Evolutionary conservation across 495 filamentous ascomycete genomes (phyloP).

Genomic region (Immersiella caudata): DNA sequence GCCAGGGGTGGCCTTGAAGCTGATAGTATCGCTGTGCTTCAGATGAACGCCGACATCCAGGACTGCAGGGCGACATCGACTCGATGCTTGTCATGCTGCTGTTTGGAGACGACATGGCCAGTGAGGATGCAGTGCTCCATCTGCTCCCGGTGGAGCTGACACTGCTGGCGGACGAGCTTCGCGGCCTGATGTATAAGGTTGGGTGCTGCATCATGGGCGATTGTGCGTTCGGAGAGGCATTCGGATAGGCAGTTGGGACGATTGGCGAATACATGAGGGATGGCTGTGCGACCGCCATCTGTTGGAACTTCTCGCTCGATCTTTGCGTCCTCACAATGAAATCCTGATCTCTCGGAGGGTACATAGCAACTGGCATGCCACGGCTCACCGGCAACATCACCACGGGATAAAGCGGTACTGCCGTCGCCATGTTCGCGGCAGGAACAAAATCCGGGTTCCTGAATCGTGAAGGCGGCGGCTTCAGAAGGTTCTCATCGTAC

Average conservation of each 20-base stretch:
- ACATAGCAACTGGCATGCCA: constrained; percentile 26
- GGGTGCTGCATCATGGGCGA: constrained; percentile 20
- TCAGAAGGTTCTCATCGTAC: constrained; percentile 13
- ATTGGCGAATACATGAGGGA: constrained; percentile 14
- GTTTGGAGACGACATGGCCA: constrained; percentile 30
- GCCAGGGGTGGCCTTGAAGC: constrained; percentile 36
- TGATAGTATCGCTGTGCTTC: constrained; percentile 20
- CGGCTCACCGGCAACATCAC: not conserved
- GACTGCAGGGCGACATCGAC: constrained; percentile 32
- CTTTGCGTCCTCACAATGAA: constrained; percentile 32
- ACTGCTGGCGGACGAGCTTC: constrained; percentile 35
- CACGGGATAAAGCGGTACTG: not conserved
- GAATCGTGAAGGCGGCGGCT: constrained; percentile 2
- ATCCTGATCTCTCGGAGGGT: constrained; percentile 35
- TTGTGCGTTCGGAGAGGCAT: not conserved
- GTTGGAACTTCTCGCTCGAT: constrained; percentile 29
- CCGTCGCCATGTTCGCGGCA: not conserved
- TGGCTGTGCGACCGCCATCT: constrained; percentile 13
- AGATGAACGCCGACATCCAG: constrained; percentile 3
- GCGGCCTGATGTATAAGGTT: constrained; percentile 21
- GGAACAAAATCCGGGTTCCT: constrained; percentile 4
- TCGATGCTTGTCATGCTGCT: constrained; percentile 49
- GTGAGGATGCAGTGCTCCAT: constrained; percentile 33
- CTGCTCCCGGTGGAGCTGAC: constrained; percentile 30
- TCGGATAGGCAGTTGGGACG: constrained; percentile 22